Conservation (phyloP, 2,329 filamentous ascomycete species). For the Pezicula carpinea region DNA sequence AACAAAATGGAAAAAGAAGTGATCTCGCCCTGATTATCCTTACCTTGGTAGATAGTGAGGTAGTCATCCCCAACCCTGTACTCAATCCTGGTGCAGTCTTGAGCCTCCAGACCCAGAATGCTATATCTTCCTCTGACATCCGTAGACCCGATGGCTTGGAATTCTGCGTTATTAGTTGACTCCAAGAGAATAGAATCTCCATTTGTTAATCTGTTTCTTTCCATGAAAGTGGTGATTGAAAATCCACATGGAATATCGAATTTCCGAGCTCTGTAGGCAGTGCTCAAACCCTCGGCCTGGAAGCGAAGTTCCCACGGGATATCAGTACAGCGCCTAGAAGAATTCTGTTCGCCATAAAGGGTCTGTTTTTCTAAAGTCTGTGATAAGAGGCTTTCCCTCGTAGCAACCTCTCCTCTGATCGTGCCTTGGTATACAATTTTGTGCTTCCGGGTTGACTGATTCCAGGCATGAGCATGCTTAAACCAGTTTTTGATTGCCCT, state of each 20-base stretch:
- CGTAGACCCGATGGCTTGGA: constrained; percentile 37
- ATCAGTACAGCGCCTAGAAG: background rate
- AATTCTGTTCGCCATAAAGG: background rate
- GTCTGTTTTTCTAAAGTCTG: constrained; percentile 6
- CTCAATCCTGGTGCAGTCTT: constrained; percentile 51
- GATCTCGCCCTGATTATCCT: background rate
- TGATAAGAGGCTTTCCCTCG: constrained; percentile 22
- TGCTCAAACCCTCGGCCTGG: constrained; percentile 9
- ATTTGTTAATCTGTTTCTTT: constrained; percentile 29
- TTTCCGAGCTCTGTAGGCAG: constrained; percentile 35
- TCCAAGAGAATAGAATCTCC: constrained; percentile 52
- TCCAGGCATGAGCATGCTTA: constrained; percentile 44
- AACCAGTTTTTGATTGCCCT: constrained; percentile 60
- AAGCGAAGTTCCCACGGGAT: background rate
- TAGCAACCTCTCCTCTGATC: constrained; percentile 18
- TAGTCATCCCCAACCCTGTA: constrained; percentile 46
- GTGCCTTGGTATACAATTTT: constrained; percentile 3
- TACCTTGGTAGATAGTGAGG: constrained; percentile 10
- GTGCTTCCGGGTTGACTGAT: constrained; percentile 19
- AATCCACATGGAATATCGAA: constrained; percentile 41
- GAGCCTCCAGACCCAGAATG: constrained; percentile 65
- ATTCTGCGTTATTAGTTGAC: constrained; percentile 48
- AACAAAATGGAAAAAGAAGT: too few relatives aligned
- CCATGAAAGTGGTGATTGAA: constrained; percentile 50
- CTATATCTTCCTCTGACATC: constrained; percentile 60